These are phyloP conservation scores for Solanum paucissectum DNA, from an alignment of 257 asterid species.

Conservation along the genomic window DNA sequence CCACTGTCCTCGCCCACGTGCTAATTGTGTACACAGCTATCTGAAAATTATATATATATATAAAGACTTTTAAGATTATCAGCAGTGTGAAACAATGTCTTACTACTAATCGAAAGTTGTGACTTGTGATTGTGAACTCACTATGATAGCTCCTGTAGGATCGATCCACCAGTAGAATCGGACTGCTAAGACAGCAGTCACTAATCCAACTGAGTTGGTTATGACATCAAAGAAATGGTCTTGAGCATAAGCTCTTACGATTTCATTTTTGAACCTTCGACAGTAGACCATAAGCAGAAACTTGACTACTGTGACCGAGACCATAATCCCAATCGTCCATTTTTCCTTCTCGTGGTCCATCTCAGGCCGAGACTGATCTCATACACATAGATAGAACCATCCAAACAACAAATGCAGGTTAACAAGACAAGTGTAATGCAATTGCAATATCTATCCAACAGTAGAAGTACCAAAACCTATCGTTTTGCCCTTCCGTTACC, in stretches of 20 bases:
- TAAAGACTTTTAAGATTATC: neutral
- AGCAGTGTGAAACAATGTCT: neutral
- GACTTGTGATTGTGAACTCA: constrained; percentile 20
- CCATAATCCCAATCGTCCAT: constrained; percentile 96
- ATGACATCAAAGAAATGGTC: constrained; percentile 87
- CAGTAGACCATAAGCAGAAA: constrained; percentile 71
- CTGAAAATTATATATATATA: constrained; percentile 14
- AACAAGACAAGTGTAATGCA: neutral
- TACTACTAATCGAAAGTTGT: neutral
- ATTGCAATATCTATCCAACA: neutral
- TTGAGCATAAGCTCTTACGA: constrained; percentile 88
- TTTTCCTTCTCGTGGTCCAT: constrained; percentile 51
- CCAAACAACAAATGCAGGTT: neutral
- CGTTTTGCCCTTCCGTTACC: neutral
- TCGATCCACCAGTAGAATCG: constrained; percentile 90
- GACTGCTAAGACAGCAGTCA: constrained; percentile 64
- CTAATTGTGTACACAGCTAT: constrained; percentile 76
- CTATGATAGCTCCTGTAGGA: constrained; percentile 76
- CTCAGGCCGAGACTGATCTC: constrained; percentile 51
- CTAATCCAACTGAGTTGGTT: constrained; percentile 80
- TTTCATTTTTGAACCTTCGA: constrained; percentile 71
- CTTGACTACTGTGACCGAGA: constrained; percentile 66
- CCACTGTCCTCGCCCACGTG: constrained; percentile 87
- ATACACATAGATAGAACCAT: neutral
- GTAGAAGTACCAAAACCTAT: neutral